Evolutionary conservation across 179 eudicot species (phyloP).

Genomic region (Patellifolia procumbens): DNA sequence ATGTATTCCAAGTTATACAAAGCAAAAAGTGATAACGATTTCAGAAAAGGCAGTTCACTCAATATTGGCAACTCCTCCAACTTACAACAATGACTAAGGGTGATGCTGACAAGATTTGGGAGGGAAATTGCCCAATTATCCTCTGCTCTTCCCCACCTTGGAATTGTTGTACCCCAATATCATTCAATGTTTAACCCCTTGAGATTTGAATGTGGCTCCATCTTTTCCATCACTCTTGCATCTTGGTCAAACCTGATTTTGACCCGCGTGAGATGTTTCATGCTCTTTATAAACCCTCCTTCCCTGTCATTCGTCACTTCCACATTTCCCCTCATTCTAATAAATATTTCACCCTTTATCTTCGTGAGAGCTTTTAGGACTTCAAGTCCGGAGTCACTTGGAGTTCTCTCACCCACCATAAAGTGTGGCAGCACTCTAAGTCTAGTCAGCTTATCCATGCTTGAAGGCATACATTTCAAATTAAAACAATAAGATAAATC

Average conservation of each 20-base stretch:
- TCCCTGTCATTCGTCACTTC: neutral
- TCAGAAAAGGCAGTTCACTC: neutral
- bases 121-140: neutral
- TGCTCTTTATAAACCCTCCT: slow-evolving; percentile 4
- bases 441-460: neutral
- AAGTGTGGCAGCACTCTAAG: neutral
- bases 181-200: neutral
- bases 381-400: neutral
- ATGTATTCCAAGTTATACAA: slow-evolving; percentile 6
- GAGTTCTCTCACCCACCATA: neutral
- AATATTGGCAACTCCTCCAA: neutral
- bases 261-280: neutral
- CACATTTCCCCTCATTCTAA: neutral
- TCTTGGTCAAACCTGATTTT: fast-evolving
- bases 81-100: fast-evolving
- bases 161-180: neutral
- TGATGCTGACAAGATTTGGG: neutral
- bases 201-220: slow-evolving; percentile 3
- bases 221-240: neutral
- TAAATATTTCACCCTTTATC: neutral
- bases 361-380: neutral
- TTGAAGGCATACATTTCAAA: neutral
- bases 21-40: neutral
- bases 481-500: fast-evolving
- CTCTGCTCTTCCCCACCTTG: slow-evolving; percentile 1